These are phyloP conservation scores for Escallonia herrerae DNA, from an alignment of 129 eudicot genomes.

Conservation along the genomic window DNA sequence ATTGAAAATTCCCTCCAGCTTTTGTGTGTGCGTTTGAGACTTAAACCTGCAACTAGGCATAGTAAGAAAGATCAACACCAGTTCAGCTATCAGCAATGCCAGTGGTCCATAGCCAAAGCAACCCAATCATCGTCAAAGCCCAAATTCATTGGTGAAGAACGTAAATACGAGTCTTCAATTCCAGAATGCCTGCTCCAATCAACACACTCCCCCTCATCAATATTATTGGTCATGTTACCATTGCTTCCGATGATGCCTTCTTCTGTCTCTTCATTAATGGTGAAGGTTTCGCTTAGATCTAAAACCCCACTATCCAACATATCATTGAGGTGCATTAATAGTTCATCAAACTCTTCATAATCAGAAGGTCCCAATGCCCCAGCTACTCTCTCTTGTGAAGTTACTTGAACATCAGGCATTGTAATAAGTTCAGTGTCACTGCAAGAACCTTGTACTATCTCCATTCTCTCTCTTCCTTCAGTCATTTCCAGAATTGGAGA, in stretches of 20 bases:
- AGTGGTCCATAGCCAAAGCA: not conserved
- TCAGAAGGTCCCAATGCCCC: constrained; percentile 1
- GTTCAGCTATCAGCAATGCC: not conserved
- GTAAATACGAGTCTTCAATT: not conserved
- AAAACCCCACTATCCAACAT: not conserved
- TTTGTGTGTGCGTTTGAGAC: too few species aligned
- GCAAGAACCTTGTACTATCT: too few species aligned
- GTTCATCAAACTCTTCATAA: not conserved
- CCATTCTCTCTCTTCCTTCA: too few species aligned
- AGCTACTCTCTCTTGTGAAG: not conserved
- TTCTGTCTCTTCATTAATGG: not conserved
- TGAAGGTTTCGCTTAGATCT: not conserved
- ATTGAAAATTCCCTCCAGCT: too few species aligned
- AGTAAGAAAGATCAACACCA: too few species aligned
- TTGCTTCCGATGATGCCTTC: not conserved
- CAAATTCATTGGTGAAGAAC: not conserved
- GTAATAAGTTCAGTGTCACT: too few species aligned
- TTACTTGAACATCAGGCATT: not conserved
- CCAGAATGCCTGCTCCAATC: not conserved
- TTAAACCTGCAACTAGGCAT: too few species aligned
- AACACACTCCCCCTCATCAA: not conserved
- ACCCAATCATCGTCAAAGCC: constrained; percentile 1
- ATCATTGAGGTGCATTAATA: not conserved
- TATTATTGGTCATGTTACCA: not conserved
- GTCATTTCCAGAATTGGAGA: too few species aligned